These are phyloP conservation scores for Mucor plumbeus DNA, from an alignment of 371 early-diverging fungal genomes.

Conservation along the genomic window DNA sequence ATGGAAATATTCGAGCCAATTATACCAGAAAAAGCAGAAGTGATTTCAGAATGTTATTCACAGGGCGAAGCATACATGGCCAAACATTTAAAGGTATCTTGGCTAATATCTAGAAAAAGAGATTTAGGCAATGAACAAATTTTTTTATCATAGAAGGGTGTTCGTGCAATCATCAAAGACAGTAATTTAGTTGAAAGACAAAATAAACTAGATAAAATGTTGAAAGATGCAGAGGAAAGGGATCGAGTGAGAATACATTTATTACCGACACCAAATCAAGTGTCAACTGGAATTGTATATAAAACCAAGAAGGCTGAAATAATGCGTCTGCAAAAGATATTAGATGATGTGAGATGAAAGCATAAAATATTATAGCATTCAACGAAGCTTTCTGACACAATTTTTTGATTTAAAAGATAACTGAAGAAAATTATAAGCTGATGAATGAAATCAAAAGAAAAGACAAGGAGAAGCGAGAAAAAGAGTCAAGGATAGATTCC, in stretches of 20 bases:
- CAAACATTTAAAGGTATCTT: not conserved
- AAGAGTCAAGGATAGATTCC: not conserved
- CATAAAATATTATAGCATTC: not conserved
- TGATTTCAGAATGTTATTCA: not conserved
- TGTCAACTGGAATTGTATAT: not conserved
- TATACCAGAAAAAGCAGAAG: not conserved
- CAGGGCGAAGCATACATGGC: slow-evolving; percentile 1
- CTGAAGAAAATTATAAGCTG: slow-evolving; percentile 2
- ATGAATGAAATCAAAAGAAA: not conserved
- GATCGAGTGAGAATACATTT: not conserved
- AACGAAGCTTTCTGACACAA: too few relatives aligned
- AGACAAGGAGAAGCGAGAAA: not conserved
- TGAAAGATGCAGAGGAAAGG: not conserved
- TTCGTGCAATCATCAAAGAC: not conserved
- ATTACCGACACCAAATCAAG: not conserved
- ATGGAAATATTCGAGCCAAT: not conserved
- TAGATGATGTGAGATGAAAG: slow-evolving; percentile 1
- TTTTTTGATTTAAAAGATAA: not conserved
- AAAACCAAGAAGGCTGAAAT: not conserved
- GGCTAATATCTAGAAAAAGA: not conserved
- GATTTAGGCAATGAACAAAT: not conserved
- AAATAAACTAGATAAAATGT: not conserved
- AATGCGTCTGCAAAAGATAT: not conserved
- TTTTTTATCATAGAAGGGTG: not conserved
- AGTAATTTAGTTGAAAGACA: not conserved